phyloP scores from a whole-genome alignment of 2,329 filamentous ascomycete genomes.

The Colletotrichum godetiae region DNA sequence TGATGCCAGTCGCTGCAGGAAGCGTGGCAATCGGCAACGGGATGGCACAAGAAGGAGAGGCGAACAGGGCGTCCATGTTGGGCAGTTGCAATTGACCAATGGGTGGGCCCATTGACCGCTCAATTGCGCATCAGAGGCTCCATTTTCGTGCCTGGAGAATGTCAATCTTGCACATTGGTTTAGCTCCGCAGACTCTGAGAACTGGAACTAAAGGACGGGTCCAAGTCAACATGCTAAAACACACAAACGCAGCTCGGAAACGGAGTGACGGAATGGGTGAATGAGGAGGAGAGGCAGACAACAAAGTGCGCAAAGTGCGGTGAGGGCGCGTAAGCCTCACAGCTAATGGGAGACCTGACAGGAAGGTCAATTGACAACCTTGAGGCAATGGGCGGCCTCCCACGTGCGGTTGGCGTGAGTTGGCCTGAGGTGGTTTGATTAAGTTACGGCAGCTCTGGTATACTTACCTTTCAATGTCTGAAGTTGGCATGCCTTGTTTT shows the following conservation, averaged over 20 bases:
- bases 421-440: neutral
- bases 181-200: neutral
- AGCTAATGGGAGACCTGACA: neutral
- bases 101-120: conserved; percentile 6
- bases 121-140: conserved; percentile 8
- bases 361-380: neutral
- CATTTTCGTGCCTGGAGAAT: neutral
- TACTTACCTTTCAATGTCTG: no score
- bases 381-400: neutral
- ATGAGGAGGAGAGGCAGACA: neutral
- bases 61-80: neutral
- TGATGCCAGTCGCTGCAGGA: neutral
- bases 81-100: conserved; percentile 30
- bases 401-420: neutral
- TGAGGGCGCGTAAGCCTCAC: neutral
- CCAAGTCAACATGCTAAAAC: neutral
- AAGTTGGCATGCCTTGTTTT: no score
- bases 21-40: conserved; percentile 8
- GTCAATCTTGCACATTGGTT: neutral
- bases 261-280: neutral
- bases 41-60: conserved; percentile 2
- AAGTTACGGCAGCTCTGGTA: no score
- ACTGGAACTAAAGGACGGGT: neutral
- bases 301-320: neutral
- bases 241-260: neutral